A percentile compares a stretch with the other conserved stretches of the same genome.
Conservation (phyloP, 805 yeast species). For the Wickerhamiella slavikovae region DNA sequence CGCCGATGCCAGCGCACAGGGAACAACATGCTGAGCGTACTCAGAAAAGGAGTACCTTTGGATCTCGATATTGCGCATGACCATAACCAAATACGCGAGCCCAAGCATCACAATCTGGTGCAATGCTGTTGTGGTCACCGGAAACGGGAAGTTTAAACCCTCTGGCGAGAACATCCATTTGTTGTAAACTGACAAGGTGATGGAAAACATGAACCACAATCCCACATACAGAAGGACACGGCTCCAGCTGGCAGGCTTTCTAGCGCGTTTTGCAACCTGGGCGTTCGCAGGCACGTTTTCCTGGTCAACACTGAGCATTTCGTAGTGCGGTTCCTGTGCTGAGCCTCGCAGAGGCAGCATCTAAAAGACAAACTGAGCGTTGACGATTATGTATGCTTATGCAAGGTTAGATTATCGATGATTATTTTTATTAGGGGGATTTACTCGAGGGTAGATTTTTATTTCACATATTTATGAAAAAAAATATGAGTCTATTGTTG, state of each 20-base stretch:
- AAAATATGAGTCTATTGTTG: too few relatives aligned
- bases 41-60: constrained; percentile 10
- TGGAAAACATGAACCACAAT: constrained; percentile 20
- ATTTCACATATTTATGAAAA: too few relatives aligned
- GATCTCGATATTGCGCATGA: constrained; percentile 14
- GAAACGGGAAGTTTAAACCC: constrained; percentile 60
- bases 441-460: too few relatives aligned
- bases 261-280: background rate
- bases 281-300: constrained; percentile 1
- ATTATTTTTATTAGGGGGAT: too few relatives aligned
- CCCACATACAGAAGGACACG: constrained; percentile 9
- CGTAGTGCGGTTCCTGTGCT: background rate
- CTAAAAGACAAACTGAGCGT: too few relatives aligned
- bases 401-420: too few relatives aligned
- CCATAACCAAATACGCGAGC: constrained; percentile 28
- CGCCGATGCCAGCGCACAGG: constrained; percentile 74
- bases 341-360: too few relatives aligned
- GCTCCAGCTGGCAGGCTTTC: constrained; percentile 1
- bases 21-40: constrained; percentile 36
- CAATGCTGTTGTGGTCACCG: constrained; percentile 62
- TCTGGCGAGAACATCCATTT: constrained; percentile 87
- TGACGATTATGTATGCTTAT: too few relatives aligned
- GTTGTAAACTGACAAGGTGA: constrained; percentile 36
- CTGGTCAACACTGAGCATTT: background rate
- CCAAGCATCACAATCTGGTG: constrained; percentile 58